Evolutionary conservation across 441 rosid species (phyloP), one percentile per base, ranked within the genome.

Genomic region (Manihot esculenta): DNA sequence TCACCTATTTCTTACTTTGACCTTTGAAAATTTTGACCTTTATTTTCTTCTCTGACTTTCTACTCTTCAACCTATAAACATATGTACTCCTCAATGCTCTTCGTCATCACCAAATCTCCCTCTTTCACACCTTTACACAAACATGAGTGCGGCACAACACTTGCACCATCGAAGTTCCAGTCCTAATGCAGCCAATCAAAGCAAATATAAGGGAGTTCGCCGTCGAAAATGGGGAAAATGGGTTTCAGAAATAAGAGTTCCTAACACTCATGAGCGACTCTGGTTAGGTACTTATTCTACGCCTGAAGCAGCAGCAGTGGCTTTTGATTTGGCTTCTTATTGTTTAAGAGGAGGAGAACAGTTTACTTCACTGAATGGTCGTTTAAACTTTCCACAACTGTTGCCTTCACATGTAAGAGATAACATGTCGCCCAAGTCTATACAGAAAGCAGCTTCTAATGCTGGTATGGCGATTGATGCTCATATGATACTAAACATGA

Each of bases 381-480:
- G 72, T 49, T 78, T 89, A 48, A 91, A 87, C 79, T 84, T 91
- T 68, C 98, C 97, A 9, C 61, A 56, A 4, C 63, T 78, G 77
- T 70, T 89, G 35, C 89, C 86, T 11, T 71, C 83, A 0, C 69
- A 77, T n/a, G 75, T 80, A 1, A 59, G 70, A 30, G 66, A 57
- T 4, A 80, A 72, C 65, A 76, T 80, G 84, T 90, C 98, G 0
- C 97, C 95, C 2, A 81, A 60, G 72, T 89, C 95, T 3, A 72
- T 89, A 20, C 92, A 90, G 80, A 85, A 58, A 79, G 91, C 85
- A 1, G 97, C 98, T 2, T 87, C 94, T 3, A 94, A 93, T 21
- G 97, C 98, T 0, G 97, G 95, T 10, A 88, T 93, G 95, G 97
- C 90, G 0, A 66, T 90, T 3, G 98, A 93, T 61, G 98, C 94